Evolutionary conservation across 2,329 filamentous ascomycete species (phyloP), one percentile per base, ranked within the genome.

Genomic region (Pestalotiopsis fici): DNA sequence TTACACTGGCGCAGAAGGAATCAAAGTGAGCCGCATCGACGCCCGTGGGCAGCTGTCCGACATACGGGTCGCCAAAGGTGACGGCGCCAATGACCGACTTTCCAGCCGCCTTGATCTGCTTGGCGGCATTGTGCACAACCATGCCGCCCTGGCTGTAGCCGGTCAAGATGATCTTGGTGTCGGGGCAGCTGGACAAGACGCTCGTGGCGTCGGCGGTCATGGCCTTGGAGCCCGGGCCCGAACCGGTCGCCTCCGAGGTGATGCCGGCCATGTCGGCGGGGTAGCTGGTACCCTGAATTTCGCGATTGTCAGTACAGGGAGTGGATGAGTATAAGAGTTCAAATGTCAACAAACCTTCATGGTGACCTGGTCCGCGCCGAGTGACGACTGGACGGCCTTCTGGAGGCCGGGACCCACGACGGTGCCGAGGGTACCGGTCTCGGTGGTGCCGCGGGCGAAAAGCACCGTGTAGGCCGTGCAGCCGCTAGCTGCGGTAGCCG

Each of bases 1-100:
- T 57, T 65, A 65, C 63, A 43, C 66, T 35, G 3, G 66, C 69
- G 12, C 69, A 70, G 69, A 67, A 71, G n/a, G 65, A 59, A 64
- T 67, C 65, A 59, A 66, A 69, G 18, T 64, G 5, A 6, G 65
- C 69, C 0, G 7, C 50, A 0, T 28, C 37, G 2, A 70, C 18
- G 6, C 61, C 57, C n/a, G 60, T 66, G 18, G 65, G 64, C 15
- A 65, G 63, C n/a, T 57, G 31, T 2, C 47, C 54, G 50, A 65
- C 59, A 11, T 59, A 67, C 4, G 66, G 66, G 35, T 67, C 66
- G 12, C 66, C 66, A 25, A 67, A 67, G 4, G 63, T 59, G 15
- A 67, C 66, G 18, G 66, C 66, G 6, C 62, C 66, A 21, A 43
- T n/a, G 13, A 67, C 59, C 1, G 62, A 57, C n/a, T 31, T 35